Base-by-base conservation (phyloP, 2,329 filamentous ascomycete species). In the Metarhizium sp. region DNA sequence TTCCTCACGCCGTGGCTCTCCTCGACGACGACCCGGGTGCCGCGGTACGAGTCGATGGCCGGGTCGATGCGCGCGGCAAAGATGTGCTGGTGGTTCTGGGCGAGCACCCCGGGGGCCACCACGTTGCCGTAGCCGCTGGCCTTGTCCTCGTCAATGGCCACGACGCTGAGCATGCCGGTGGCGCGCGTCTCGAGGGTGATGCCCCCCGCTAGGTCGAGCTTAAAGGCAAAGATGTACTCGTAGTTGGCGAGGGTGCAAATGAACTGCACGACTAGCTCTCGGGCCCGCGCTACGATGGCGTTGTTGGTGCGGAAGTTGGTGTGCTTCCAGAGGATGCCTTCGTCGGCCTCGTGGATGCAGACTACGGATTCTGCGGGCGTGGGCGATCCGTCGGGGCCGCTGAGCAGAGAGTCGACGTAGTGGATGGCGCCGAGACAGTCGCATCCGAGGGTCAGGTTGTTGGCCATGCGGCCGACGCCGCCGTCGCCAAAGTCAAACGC, bases 251-350 rank as follows among this genome's bases (percentile, higher is more conserved):
- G 75, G 0, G 86, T 88, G 61, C 85, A 80, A 66, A 88, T 84
- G 63, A 80, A 85, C 62, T 88, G 85, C 3, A 89, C 69, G 0
- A 88, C 82, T 1, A 89, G 71, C 60, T 86, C 78, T 2, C 86
- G 75, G 55, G 76, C 73, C 5, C 86, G 75, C 0, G 79, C 78
- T 0, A 87, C 81, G 0, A 82, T 79, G 0, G 82, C 81, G 10
- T 80, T 74, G 10, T 75, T 74, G 0, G 83, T 88, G n/a, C 85
- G 76, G 69, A 77, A 85, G 69, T 88, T 86, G 25, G 84, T 79
- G 69, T 88, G 86, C 65, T 88, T 88, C 84, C 84, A 88, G 25
- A 79, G 75, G 50, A 89, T 85, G 2, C 86, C 86, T 58, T 82
- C 80, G 63, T 89, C 86, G 62, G 87, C 79, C 67, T 89, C 86